A percentile compares a stretch with the other conserved stretches of the same genome.
Evolutionary conservation across 208 protist species (phyloP).

Genomic region (Plasmodiophora brassicae): DNA sequence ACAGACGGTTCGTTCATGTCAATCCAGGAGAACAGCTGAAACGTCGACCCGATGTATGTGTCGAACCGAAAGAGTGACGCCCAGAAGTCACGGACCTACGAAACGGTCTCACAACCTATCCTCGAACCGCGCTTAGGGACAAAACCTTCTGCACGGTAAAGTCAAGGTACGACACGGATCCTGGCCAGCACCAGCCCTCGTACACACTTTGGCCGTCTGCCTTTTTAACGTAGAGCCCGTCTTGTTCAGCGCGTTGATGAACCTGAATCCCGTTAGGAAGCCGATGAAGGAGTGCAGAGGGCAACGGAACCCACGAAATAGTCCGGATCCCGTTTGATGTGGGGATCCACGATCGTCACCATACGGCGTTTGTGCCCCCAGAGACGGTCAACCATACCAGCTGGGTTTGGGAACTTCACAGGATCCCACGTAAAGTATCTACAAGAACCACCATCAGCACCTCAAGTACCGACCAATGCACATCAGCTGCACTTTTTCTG

Average conservation of each 20-base stretch:
- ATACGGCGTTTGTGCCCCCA: slow-evolving; percentile 54
- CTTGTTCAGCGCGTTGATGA: slow-evolving; percentile 20
- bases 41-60: slow-evolving; percentile 65
- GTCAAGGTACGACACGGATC: slow-evolving; percentile 78
- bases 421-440: slow-evolving; percentile 96
- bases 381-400: slow-evolving; percentile 74
- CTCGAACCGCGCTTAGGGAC: background rate
- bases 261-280: background rate
- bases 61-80: slow-evolving; percentile 27
- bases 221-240: slow-evolving; percentile 42
- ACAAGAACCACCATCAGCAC: background rate
- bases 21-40: slow-evolving; percentile 92
- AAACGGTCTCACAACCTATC: background rate
- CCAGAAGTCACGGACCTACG: slow-evolving; percentile 65
- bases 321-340: slow-evolving; percentile 80
- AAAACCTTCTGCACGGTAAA: slow-evolving; percentile 72
- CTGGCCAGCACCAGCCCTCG: slow-evolving; percentile 94
- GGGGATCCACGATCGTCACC: slow-evolving; percentile 94
- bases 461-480: background rate
- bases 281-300: background rate
- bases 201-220: slow-evolving; percentile 64
- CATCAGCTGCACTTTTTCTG: slow-evolving; percentile 67
- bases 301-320: slow-evolving; percentile 51
- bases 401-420: slow-evolving; percentile 83
- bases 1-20: slow-evolving; percentile 98